These are phyloP conservation scores for Vitis hybrid DNA, from an alignment of 177 flowering plant species.

Conservation along the genomic window DNA sequence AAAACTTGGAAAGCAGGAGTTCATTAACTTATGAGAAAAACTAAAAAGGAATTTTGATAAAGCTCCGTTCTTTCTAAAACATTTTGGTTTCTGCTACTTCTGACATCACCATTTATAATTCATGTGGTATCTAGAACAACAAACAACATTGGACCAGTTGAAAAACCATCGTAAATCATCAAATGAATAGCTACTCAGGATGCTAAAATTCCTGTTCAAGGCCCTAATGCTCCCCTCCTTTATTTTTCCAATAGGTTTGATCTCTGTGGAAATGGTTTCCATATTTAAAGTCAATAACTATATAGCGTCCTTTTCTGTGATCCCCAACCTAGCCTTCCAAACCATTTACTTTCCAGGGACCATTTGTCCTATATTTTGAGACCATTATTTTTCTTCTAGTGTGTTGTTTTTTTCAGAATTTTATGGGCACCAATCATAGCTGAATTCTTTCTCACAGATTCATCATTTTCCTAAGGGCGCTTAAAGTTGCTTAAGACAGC, in stretches of 20 bases:
- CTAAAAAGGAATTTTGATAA: no score
- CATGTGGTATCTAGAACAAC: no score
- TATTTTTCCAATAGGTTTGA: not conserved
- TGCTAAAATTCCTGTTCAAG: not conserved
- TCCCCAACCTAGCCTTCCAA: not conserved
- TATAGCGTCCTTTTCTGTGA: not conserved
- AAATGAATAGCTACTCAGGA: no score
- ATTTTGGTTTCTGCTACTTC: no score
- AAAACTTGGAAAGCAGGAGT: no score
- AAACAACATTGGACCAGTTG: no score
- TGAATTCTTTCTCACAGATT: not conserved
- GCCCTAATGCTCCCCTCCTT: not conserved
- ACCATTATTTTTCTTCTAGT: no score
- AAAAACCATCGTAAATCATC: no score
- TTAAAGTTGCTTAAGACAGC: not conserved
- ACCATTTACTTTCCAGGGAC: not conserved
- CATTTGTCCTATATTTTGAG: not conserved
- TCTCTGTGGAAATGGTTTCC: not conserved
- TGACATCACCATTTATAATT: no score
- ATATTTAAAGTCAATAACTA: not conserved
- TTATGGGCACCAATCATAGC: not conserved
- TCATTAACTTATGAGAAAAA: no score
- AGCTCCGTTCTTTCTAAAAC: no score
- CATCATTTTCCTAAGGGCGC: not conserved
- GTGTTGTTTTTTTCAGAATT: not conserved